Evolutionary conservation across 2,329 filamentous ascomycete genomes (phyloP).

Genomic region (Mycocentrospora acerina): DNA sequence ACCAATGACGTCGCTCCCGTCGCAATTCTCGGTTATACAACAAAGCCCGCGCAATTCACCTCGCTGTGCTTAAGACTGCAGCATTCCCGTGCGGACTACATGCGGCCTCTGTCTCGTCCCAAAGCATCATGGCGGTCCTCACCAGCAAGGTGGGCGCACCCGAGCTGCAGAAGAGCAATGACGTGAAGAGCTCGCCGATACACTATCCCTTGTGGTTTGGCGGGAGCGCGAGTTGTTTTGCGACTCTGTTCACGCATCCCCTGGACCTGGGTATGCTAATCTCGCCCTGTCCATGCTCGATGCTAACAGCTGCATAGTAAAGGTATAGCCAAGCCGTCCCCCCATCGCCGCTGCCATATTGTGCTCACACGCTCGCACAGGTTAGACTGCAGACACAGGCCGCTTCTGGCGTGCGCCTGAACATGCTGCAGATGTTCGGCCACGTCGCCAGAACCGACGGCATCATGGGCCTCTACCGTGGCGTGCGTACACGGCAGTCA

Average conservation of each 20-base stretch:
- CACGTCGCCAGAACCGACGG: conserved; percentile 79
- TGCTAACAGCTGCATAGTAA: conserved; percentile 45
- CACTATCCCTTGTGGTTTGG: conserved; percentile 78
- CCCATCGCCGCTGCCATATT: conserved; percentile 2
- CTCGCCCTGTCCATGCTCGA: not conserved
- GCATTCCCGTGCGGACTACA: conserved; percentile 21
- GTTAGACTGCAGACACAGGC: conserved; percentile 83
- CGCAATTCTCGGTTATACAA: conserved; percentile 26
- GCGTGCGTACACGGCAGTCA: conserved; percentile 52
- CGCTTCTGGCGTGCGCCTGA: conserved; percentile 66
- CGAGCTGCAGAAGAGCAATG: conserved; percentile 44
- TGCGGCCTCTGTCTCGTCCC: conserved; percentile 24
- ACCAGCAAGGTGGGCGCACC: conserved; percentile 35
- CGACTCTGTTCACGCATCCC: conserved; percentile 88
- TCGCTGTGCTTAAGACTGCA: conserved; percentile 8
- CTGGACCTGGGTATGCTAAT: conserved; percentile 75
- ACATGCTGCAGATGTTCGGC: conserved; percentile 81
- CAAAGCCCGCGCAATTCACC: conserved; percentile 19
- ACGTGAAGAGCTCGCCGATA: conserved; percentile 44
- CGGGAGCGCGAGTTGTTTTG: conserved; percentile 88
- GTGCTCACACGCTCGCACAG: conserved; percentile 47
- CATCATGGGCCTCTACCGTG: conserved; percentile 79
- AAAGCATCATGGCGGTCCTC: conserved; percentile 42
- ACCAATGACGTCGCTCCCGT: conserved; percentile 30
- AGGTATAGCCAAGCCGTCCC: conserved; percentile 37